Evolutionary conservation across 768 basidiomycete genomes (phyloP).

Genomic region (Tylopilus sp.): DNA sequence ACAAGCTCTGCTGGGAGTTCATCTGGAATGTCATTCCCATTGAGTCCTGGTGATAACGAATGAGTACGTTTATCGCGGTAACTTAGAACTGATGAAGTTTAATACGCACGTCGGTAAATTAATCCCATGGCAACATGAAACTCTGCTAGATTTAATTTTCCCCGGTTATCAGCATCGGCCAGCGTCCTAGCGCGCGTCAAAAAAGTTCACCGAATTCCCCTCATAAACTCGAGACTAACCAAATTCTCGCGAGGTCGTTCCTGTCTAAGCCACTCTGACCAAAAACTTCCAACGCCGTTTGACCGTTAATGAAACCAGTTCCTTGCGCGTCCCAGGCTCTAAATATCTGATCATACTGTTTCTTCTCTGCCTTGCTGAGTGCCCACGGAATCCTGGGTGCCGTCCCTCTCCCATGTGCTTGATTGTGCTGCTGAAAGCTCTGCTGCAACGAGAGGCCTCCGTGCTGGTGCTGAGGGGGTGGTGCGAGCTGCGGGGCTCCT

Average conservation of each 20-base stretch:
- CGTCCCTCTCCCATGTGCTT: constrained; percentile 61
- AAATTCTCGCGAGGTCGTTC: constrained; percentile 90
- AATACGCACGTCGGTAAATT: constrained; percentile 85
- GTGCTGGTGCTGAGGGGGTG: constrained; percentile 51
- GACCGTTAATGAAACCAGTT: constrained; percentile 83
- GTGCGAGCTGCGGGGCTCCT: constrained; percentile 60
- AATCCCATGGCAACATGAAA: constrained; percentile 99
- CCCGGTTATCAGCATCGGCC: constrained; percentile 90
- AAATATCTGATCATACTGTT: constrained; percentile 95
- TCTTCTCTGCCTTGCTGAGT: constrained; percentile 85
- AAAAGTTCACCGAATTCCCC: neutral
- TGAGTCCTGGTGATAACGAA: constrained; percentile 56
- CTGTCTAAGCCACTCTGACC: constrained; percentile 86
- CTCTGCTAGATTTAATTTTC: constrained; percentile 92
- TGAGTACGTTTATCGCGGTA: neutral
- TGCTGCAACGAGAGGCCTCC: constrained; percentile 67
- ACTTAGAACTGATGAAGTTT: neutral
- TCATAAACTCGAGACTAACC: constrained; percentile 49
- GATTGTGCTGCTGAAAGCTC: constrained; percentile 85
- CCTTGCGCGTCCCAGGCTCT: constrained; percentile 87
- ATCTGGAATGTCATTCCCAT: constrained; percentile 88
- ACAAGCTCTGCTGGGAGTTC: constrained; percentile 84
- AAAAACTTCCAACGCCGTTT: constrained; percentile 87
- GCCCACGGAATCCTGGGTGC: constrained; percentile 81
- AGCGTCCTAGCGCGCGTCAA: constrained; percentile 59